Conservation (phyloP, 2,329 filamentous ascomycete species). For the Ascomycota sp. region DNA sequence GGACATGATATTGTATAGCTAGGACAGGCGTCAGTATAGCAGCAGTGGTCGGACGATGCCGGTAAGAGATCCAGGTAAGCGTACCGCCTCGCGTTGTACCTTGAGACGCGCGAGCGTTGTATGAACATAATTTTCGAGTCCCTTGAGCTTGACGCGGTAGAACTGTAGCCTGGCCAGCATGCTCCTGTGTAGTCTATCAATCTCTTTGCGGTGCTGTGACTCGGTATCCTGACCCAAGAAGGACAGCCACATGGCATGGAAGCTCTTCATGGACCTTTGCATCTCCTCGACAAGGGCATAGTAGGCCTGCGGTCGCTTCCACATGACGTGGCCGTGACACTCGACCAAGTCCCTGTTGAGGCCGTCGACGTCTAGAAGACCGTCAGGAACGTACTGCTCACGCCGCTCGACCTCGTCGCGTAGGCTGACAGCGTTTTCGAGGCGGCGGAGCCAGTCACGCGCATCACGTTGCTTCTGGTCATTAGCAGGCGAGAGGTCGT, state of each 20-base stretch:
- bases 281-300: constrained; percentile 28
- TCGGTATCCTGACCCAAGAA: neutral
- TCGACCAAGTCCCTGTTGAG: constrained; percentile 40
- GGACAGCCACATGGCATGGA: constrained; percentile 10
- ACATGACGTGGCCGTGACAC: constrained; percentile 38
- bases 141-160: constrained; percentile 35
- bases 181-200: constrained; percentile 26
- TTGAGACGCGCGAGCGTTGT: constrained; percentile 37
- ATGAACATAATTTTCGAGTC: constrained; percentile 38
- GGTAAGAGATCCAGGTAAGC: constrained; percentile 6
- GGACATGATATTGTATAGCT: constrained; percentile 44
- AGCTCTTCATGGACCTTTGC: constrained; percentile 22
- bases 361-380: constrained; percentile 32
- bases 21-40: neutral
- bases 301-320: constrained; percentile 40
- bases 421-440: constrained; percentile 39
- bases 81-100: constrained; percentile 37
- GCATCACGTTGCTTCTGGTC: constrained; percentile 41
- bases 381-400: constrained; percentile 30
- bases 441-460: constrained; percentile 35
- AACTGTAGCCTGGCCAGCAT: constrained; percentile 34
- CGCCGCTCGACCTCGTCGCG: constrained; percentile 34
- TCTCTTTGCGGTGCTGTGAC: constrained; percentile 8
- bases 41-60: too few species aligned
- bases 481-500: constrained; percentile 31